Evolutionary conservation across 441 rosid species (phyloP).

Genomic region (Raphanus hybrid): DNA sequence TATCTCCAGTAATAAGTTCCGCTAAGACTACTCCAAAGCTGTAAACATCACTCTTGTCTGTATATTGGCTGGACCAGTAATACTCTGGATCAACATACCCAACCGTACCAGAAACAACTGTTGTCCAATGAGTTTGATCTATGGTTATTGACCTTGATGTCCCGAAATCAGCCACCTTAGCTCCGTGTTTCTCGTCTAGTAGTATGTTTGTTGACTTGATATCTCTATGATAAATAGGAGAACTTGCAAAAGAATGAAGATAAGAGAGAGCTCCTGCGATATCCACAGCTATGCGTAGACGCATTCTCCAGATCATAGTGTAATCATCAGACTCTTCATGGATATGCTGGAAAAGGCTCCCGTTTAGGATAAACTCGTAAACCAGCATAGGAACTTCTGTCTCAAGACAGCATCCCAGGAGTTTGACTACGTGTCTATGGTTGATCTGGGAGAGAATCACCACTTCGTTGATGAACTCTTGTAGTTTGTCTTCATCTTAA

Average conservation of each 20-base stretch:
- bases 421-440: slow-evolving; percentile 69
- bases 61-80: slow-evolving; percentile 57
- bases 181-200: slow-evolving; percentile 58
- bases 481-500: slow-evolving; percentile 66
- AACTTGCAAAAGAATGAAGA: slow-evolving; percentile 63
- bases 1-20: slow-evolving; percentile 68
- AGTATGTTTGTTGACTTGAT: slow-evolving; percentile 76
- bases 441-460: slow-evolving; percentile 79
- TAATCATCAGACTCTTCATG: slow-evolving; percentile 52
- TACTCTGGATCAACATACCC: slow-evolving; percentile 79
- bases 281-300: slow-evolving; percentile 64
- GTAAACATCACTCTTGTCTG: slow-evolving; percentile 78
- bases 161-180: slow-evolving; percentile 81
- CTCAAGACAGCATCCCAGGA: slow-evolving; percentile 78
- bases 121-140: slow-evolving; percentile 61
- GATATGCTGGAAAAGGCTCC: slow-evolving; percentile 69
- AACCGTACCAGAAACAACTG: slow-evolving; percentile 77
- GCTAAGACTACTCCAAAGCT: slow-evolving; percentile 72
- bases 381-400: slow-evolving; percentile 68
- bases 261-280: slow-evolving; percentile 73
- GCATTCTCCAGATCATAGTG: slow-evolving; percentile 53
- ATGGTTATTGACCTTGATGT: slow-evolving; percentile 67
- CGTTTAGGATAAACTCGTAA: slow-evolving; percentile 70
- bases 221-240: slow-evolving; percentile 73
- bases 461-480: slow-evolving; percentile 64